These are phyloP conservation scores for Eucalyptus viminalis DNA, from an alignment of 345 rosid genomes.

Conservation along the genomic window DNA sequence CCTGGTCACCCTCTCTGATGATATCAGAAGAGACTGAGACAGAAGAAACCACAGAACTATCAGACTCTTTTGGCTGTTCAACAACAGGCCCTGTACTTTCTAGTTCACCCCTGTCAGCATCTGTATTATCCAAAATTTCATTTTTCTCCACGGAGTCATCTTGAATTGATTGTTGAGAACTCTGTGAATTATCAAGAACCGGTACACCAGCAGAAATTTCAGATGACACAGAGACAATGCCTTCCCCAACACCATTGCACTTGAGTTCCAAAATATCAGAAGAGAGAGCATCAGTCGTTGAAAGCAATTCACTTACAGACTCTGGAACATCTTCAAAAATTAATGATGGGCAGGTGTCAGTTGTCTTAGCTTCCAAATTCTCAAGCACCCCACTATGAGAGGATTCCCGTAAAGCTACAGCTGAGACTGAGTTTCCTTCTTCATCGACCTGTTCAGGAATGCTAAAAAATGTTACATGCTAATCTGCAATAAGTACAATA, in stretches of 20 bases:
- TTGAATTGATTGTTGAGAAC: conserved; percentile 1
- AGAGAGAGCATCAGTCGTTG: conserved; percentile 4
- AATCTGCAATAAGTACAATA: not conserved
- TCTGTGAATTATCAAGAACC: not conserved
- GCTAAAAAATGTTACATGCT: not conserved
- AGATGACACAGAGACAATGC: conserved; percentile 2
- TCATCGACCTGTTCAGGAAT: conserved; percentile 13
- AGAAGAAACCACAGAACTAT: conserved; percentile 9
- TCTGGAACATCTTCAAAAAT: conserved; percentile 7
- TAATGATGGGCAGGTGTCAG: not conserved
- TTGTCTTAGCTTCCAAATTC: conserved; percentile 8
- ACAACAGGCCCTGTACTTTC: not conserved
- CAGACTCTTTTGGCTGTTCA: conserved; percentile 12
- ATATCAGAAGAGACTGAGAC: not conserved
- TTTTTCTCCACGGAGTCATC: not conserved
- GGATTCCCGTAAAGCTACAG: conserved; percentile 1
- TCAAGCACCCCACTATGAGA: conserved; percentile 16
- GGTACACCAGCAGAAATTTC: conserved; percentile 8
- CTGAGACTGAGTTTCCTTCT: conserved; percentile 1
- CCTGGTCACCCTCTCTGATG: not conserved
- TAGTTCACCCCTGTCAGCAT: not conserved
- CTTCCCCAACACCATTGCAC: conserved; percentile 10
- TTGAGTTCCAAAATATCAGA: conserved; percentile 14
- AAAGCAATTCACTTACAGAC: conserved; percentile 4
- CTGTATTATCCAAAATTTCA: not conserved